Percentiles rank a stretch among this genome's conserved stretches.
These are phyloP conservation scores for Suhomyces anneliseae DNA, from an alignment of 1,139 yeast genomes.

Conservation along the genomic window DNA sequence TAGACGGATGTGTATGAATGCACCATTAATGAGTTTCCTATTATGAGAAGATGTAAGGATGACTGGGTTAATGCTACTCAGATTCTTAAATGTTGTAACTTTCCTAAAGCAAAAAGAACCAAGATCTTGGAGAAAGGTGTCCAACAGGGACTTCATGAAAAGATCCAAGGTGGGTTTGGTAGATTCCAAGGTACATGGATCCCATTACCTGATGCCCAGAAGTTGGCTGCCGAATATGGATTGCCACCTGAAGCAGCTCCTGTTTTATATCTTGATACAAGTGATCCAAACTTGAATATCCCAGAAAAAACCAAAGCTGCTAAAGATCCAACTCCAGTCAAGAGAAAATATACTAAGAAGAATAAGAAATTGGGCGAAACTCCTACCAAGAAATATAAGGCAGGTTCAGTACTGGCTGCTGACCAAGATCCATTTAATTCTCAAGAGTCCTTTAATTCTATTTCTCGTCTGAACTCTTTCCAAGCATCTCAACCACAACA, in stretches of 20 bases:
- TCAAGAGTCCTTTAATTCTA: conserved; percentile 18
- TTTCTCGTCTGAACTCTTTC: conserved; percentile 16
- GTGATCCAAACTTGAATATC: conserved; percentile 48
- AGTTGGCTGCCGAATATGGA: conserved; percentile 54
- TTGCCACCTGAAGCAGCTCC: conserved; percentile 57
- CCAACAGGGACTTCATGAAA: conserved; percentile 82
- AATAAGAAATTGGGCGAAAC: conserved; percentile 36
- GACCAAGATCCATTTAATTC: conserved; percentile 15
- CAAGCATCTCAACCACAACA: conserved; percentile 22
- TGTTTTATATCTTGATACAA: conserved; percentile 48
- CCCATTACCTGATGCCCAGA: conserved; percentile 63
- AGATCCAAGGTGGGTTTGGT: conserved; percentile 97
- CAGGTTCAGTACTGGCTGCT: conserved; percentile 10
- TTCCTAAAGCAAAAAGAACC: conserved; percentile 92
- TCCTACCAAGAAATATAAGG: conserved; percentile 38
- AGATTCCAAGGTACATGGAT: conserved; percentile 99
- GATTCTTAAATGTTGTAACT: conserved; percentile 88
- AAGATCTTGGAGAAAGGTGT: conserved; percentile 90
- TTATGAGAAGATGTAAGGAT: conserved; percentile 88
- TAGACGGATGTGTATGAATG: conserved; percentile 77
- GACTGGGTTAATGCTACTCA: conserved; percentile 99
- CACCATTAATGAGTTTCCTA: conserved; percentile 76
- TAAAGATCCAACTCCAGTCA: conserved; percentile 47
- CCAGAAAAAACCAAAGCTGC: conserved; percentile 49
- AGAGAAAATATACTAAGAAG: conserved; percentile 44